Percentiles rank a stretch among this genome's conserved stretches.
These are phyloP conservation scores for Aspergillus bridgeri DNA, from an alignment of 495 filamentous ascomycete species.

Conservation along the genomic window DNA sequence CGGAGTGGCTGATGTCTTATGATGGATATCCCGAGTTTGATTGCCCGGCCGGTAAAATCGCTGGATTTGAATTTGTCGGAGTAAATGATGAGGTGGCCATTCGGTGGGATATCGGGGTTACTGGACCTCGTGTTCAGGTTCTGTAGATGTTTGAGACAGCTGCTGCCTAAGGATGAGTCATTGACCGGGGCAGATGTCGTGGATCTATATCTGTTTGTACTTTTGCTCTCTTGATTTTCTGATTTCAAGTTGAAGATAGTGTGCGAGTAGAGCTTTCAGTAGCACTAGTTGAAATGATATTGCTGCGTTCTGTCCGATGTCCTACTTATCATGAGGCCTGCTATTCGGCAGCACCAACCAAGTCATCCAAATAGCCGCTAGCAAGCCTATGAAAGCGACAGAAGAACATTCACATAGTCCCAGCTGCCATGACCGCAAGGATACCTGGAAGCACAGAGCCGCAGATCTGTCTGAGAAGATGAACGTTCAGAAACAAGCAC, in stretches of 20 bases:
- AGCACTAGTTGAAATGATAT: neutral
- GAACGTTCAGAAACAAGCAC: slow-evolving; percentile 15
- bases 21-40: slow-evolving; percentile 10
- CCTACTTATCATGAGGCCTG: slow-evolving; percentile 1
- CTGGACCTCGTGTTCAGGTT: slow-evolving; percentile 10
- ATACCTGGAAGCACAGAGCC: slow-evolving; percentile 29
- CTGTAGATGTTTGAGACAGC: neutral
- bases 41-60: slow-evolving; percentile 9
- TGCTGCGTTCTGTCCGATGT: neutral
- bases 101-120: slow-evolving; percentile 18
- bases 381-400: slow-evolving; percentile 30
- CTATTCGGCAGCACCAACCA: slow-evolving; percentile 38
- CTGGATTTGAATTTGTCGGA: slow-evolving; percentile 18
- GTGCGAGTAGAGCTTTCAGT: neutral
- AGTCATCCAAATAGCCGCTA: slow-evolving; percentile 27
- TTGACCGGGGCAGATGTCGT: too few species aligned
- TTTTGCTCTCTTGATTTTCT: neutral
- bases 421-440: slow-evolving; percentile 25
- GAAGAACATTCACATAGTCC: slow-evolving; percentile 27
- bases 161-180: too few species aligned
- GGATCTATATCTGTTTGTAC: too few species aligned
- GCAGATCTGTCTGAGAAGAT: slow-evolving; percentile 30
- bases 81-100: slow-evolving; percentile 12
- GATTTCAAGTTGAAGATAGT: neutral
- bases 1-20: slow-evolving; percentile 10